A percentile compares a stretch with the other conserved stretches of the same genome.
Evolutionary conservation across 116 monocot species (phyloP).

Genomic region (Papilionanthe hybrid): DNA sequence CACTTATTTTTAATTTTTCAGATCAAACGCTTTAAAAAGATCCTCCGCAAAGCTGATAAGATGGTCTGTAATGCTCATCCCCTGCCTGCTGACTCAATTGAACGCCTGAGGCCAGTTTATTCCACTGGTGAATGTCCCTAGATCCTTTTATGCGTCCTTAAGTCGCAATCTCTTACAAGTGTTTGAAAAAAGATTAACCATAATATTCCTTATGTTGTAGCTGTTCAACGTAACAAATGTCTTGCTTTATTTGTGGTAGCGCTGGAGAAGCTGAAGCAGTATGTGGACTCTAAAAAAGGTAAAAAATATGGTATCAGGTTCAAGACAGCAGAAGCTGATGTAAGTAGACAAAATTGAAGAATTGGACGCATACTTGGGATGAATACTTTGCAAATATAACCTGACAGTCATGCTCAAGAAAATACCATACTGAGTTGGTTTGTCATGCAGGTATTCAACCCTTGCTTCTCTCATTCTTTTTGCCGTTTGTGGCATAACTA

Average conservation of each 20-base stretch:
- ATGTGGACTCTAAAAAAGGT: constrained; percentile 14
- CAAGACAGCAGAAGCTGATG: background rate
- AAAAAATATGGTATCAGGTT: constrained; percentile 12
- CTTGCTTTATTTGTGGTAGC: constrained; percentile 17
- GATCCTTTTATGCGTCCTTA: constrained; percentile 1
- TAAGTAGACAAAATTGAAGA: background rate
- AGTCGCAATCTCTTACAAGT: background rate
- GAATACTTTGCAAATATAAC: no score
- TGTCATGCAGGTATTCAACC: no score
- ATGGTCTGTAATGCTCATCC: constrained; percentile 28
- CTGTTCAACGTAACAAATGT: background rate
- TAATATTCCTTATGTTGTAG: background rate
- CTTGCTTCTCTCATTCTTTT: no score
- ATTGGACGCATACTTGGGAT: no score
- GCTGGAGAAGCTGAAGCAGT: constrained; percentile 34
- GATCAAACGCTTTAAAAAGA: constrained; percentile 54
- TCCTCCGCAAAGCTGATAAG: constrained; percentile 53
- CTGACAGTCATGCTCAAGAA: no score
- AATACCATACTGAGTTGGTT: no score
- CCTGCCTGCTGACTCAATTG: constrained; percentile 35
- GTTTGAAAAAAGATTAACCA: background rate
- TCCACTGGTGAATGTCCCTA: constrained; percentile 29
- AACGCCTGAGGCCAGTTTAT: constrained; percentile 50
- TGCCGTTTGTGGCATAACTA: no score
- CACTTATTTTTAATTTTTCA: constrained; percentile 5